Evolutionary conservation across 352 stramenopile genomes (phyloP).

Genomic region (Phytopythium sindhum): DNA sequence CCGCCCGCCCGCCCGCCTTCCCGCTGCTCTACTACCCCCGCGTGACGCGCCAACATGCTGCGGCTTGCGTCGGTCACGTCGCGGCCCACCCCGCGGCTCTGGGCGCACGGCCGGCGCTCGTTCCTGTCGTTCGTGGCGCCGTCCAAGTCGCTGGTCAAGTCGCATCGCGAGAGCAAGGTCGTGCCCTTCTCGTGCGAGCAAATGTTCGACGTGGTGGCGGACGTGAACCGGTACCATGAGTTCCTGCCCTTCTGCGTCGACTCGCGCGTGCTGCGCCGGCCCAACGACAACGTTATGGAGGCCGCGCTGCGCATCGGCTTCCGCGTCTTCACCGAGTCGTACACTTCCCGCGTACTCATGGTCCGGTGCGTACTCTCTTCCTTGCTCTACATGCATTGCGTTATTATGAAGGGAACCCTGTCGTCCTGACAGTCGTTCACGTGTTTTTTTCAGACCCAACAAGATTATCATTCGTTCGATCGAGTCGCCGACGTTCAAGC

Average conservation of each 20-base stretch:
- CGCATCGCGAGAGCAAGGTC: constrained; percentile 63
- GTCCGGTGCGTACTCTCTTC: constrained; percentile 31
- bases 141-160: constrained; percentile 54
- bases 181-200: constrained; percentile 73
- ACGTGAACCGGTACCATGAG: constrained; percentile 67
- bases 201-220: constrained; percentile 80
- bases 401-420: background rate
- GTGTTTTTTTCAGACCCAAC: constrained; percentile 31
- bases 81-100: background rate
- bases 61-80: background rate
- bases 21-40: background rate
- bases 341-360: constrained; percentile 80
- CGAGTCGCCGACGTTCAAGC: constrained; percentile 83
- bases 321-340: constrained; percentile 81
- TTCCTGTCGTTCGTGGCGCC: constrained; percentile 67
- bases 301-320: constrained; percentile 69
- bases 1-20: background rate
- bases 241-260: constrained; percentile 84
- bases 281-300: constrained; percentile 81
- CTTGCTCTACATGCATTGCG: background rate
- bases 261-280: constrained; percentile 60
- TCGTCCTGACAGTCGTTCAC: background rate
- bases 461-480: constrained; percentile 77
- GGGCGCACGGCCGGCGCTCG: constrained; percentile 5
- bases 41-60: background rate